Base-by-base conservation (phyloP, 2,329 filamentous ascomycete genomes). In the Claviceps paspali region DNA sequence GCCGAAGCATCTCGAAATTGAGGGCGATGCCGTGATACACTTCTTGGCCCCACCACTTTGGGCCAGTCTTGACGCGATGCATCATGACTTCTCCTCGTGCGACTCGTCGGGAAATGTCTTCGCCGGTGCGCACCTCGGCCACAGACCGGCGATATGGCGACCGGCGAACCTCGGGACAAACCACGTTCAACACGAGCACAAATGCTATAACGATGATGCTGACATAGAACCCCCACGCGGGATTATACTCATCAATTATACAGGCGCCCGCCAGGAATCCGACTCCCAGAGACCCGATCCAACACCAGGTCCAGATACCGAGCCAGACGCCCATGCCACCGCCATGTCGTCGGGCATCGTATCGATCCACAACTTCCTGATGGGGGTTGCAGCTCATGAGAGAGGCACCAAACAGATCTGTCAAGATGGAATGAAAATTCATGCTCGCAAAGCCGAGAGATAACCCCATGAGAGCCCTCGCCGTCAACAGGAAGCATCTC, bases 251-350 rank as follows among this genome's bases (percentile, higher is more conserved):
- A 44, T 78, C 71, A 47, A 86, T 83, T 46, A 86, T 71, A 27
- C 67, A 60, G 9, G 80, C 79, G 3, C 82, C 82, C 28, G 82
- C 62, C 40, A 82, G 59, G 49, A 86, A 87, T 0, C 82, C 82
- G 27, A 84, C 51, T 0, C 75, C 73, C 17, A 86, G 64, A 17
- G 79, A 82, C 5, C 76, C 79, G 47, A 82, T 74, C 55, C 73
- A 82, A 51, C 79, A 82, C 74, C 78, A 87, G 0, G 78, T 77
- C 79, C 81, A 86, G 38, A 82, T 65, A 2, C 79, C 79, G 8
- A 85, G 64, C 82, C 82, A 87, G n/a, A 82, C 61, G 0, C 82
- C 82, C 62, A 86, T 77, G 0, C 82, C 82, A 10, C 82, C 80
- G 6, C 82, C 82, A 49, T 85, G 79, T 29, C 81, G 67, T 38